Percentiles rank a stretch among this genome's conserved stretches.
Conservation (phyloP, 2,329 filamentous ascomycete genomes). For the Blastomyces gilchristii region DNA sequence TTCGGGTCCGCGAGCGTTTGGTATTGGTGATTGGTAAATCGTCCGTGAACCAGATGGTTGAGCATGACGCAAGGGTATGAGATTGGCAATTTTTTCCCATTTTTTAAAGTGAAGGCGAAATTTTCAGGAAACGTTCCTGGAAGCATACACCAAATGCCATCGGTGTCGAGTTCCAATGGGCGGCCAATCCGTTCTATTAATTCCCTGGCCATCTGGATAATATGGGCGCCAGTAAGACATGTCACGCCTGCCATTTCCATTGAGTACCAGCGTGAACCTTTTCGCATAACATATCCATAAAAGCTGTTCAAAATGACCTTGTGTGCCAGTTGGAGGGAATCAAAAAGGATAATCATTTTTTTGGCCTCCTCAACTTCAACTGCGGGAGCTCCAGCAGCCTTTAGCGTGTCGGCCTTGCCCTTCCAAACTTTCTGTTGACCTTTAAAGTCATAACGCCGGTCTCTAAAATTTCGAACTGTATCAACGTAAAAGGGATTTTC, state of each 20-base stretch:
- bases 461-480: constrained; percentile 90
- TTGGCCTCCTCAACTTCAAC: constrained; percentile 84
- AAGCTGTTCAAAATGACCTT: constrained; percentile 99
- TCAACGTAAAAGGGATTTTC: constrained; percentile 98
- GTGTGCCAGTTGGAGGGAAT: constrained; percentile 91
- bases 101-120: constrained; percentile 85
- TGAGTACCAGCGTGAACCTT: constrained; percentile 97
- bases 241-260: constrained; percentile 99
- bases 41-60: constrained; percentile 89
- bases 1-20: constrained; percentile 72
- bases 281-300: constrained; percentile 98
- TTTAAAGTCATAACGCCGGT: constrained; percentile 96
- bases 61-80: constrained; percentile 99
- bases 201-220: constrained; percentile 91
- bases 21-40: constrained; percentile 96
- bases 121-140: constrained; percentile 95
- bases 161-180: constrained; percentile 88
- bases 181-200: constrained; percentile 88
- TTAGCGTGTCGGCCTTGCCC: constrained; percentile 80
- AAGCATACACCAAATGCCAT: constrained; percentile 99
- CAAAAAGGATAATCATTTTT: constrained; percentile 96
- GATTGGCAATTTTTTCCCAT: constrained; percentile 90
- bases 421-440: constrained; percentile 98
- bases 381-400: constrained; percentile 64
- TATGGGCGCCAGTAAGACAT: constrained; percentile 87